Percentiles rank a stretch among this genome's conserved stretches.
These are phyloP conservation scores for Allium fistulosum DNA, from an alignment of 106 monocot genomes.

Conservation along the genomic window DNA sequence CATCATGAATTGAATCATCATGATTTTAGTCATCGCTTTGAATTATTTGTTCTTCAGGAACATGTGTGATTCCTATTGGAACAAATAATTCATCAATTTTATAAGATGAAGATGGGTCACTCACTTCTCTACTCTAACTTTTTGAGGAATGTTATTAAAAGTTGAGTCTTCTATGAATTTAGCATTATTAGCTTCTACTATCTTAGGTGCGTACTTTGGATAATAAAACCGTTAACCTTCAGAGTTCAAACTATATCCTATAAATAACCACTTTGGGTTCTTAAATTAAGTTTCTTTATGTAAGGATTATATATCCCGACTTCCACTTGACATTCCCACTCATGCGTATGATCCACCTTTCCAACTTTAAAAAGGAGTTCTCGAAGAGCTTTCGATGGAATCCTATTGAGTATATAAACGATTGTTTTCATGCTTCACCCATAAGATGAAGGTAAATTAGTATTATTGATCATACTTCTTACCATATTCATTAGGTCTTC, in stretches of 20 bases:
- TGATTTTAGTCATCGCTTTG: no score
- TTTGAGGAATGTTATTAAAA: background rate
- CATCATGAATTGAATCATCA: no score
- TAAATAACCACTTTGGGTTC: background rate
- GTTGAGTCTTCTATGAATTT: background rate
- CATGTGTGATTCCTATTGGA: background rate
- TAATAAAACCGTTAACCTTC: conserved; percentile 3
- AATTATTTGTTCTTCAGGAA: background rate
- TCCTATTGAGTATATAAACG: background rate
- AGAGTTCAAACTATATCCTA: background rate
- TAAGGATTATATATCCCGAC: background rate
- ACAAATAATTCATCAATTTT: background rate
- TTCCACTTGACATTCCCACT: background rate
- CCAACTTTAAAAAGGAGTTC: background rate
- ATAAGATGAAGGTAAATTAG: background rate
- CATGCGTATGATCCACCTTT: conserved; percentile 2
- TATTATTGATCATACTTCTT: no score
- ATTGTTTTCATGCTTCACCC: background rate
- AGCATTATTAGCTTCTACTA: conserved; percentile 1
- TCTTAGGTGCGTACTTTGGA: background rate
- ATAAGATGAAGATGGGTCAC: background rate
- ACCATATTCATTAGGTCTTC: no score
- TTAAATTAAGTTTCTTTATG: background rate
- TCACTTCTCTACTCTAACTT: background rate
- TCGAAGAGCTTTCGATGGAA: background rate